Conservation (phyloP, 176 grass and related monocot genomes). For the Zoysia pacifica region DNA sequence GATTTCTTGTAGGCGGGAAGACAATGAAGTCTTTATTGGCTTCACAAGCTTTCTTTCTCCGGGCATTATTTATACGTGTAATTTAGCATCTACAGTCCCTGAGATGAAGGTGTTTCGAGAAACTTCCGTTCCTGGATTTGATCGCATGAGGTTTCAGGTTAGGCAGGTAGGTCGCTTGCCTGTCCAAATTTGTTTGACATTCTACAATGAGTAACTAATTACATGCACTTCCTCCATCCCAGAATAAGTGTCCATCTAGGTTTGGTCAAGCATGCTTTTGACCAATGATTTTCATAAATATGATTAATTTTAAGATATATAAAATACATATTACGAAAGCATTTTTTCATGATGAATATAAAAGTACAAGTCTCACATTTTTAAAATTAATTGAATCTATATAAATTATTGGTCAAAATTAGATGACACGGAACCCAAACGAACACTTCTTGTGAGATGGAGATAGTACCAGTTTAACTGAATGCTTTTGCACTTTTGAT, state of each 20-base stretch:
- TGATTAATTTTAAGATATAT: too few species aligned
- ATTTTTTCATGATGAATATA: too few species aligned
- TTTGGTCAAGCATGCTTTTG: too few species aligned
- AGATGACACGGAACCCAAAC: too few species aligned
- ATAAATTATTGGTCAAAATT: too few species aligned
- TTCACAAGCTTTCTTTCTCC: conserved; percentile 94
- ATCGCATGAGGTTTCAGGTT: conserved; percentile 70
- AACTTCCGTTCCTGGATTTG: conserved; percentile 79
- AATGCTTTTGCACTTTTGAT: background rate
- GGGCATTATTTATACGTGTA: conserved; percentile 80
- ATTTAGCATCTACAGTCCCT: conserved; percentile 60
- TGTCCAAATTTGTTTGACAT: background rate
- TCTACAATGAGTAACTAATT: background rate
- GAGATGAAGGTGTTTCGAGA: conserved; percentile 86
- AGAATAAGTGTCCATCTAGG: too few species aligned
- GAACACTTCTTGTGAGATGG: too few species aligned
- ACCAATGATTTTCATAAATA: too few species aligned
- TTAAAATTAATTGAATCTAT: too few species aligned
- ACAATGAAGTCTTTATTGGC: conserved; percentile 77
- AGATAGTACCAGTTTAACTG: background rate
- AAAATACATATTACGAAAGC: too few species aligned
- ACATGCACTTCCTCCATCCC: too few species aligned
- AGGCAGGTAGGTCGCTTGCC: conserved; percentile 65
- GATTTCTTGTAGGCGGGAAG: conserved; percentile 73
- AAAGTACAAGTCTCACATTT: too few species aligned